Conservation (phyloP, 1,284 basidiomycete genomes). For the Tylopilus orsonianus region DNA sequence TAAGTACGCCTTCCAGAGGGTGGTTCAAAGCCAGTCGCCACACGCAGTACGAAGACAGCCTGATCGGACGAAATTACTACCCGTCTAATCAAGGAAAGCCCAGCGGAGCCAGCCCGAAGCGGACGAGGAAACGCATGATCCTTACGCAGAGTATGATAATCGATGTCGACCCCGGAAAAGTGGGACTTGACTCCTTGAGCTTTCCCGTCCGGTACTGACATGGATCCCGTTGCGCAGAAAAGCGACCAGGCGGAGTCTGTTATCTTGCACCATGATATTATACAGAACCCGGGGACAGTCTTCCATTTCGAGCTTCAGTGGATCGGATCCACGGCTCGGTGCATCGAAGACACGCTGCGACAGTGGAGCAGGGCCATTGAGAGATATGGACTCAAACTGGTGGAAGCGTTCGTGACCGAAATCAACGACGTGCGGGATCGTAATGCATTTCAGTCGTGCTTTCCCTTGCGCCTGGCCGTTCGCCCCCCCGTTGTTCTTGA, state of each 20-base stretch:
- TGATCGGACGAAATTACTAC: constrained; percentile 38
- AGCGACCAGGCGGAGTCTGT: constrained; percentile 88
- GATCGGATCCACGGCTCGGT: constrained; percentile 95
- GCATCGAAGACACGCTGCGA: constrained; percentile 88
- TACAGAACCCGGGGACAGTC: constrained; percentile 87
- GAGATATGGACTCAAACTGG: constrained; percentile 87
- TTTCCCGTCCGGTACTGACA: constrained; percentile 12
- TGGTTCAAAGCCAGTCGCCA: constrained; percentile 60
- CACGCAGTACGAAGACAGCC: constrained; percentile 38
- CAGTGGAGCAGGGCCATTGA: constrained; percentile 87
- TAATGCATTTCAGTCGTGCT: constrained; percentile 89
- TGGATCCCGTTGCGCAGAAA: constrained; percentile 42
- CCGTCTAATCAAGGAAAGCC: constrained; percentile 39
- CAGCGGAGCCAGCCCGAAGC: constrained; percentile 41
- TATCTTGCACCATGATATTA: constrained; percentile 87
- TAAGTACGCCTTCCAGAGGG: constrained; percentile 58
- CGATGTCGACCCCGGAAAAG: constrained; percentile 81
- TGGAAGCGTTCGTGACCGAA: constrained; percentile 90
- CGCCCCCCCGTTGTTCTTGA: constrained; percentile 73
- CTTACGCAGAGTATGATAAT: constrained; percentile 87
- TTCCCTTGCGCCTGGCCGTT: constrained; percentile 72
- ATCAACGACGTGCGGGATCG: constrained; percentile 79
- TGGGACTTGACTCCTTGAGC: constrained; percentile 28
- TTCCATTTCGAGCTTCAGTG: constrained; percentile 98
- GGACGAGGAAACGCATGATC: constrained; percentile 65